Evolutionary conservation across 2,329 filamentous ascomycete species (phyloP).

Genomic region (Volutella citrinella): DNA sequence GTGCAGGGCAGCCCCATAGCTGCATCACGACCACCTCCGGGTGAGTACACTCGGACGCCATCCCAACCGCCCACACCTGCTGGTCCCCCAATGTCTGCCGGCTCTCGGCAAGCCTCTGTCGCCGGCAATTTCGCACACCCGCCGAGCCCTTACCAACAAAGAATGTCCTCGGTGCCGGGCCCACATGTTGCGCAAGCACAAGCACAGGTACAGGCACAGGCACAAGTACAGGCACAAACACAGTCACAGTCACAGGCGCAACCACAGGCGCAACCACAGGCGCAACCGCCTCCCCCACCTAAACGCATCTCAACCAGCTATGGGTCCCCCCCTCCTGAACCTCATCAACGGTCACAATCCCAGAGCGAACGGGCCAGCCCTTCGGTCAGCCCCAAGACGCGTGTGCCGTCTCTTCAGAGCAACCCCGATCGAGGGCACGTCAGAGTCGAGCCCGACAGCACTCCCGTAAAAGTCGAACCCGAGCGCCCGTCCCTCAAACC

Average conservation of each 20-base stretch:
- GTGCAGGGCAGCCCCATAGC: constrained; percentile 52
- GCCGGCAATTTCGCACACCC: constrained; percentile 44
- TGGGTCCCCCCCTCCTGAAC: constrained; percentile 40
- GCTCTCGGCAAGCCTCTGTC: constrained; percentile 41
- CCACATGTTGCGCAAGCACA: constrained; percentile 27
- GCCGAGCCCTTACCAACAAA: constrained; percentile 60
- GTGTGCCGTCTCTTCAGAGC: constrained; percentile 51
- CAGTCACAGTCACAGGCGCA: no score
- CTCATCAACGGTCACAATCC: constrained; percentile 49
- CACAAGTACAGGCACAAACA: constrained; percentile 29
- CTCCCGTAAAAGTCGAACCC: no score
- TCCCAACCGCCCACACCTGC: constrained; percentile 55
- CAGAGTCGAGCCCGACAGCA: no score
- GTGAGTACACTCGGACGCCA: constrained; percentile 44
- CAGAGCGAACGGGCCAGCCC: constrained; percentile 67
- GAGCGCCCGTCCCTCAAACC: not conserved
- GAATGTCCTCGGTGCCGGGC: constrained; percentile 27
- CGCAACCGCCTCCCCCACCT: constrained; percentile 32
- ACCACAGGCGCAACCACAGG: constrained; percentile 33
- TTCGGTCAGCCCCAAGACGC: constrained; percentile 78
- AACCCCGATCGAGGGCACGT: constrained; percentile 40
- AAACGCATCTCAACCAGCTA: constrained; percentile 43
- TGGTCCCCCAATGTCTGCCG: constrained; percentile 45
- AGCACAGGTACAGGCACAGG: constrained; percentile 31
- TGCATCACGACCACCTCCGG: constrained; percentile 40